These are phyloP conservation scores for Fusarium sulawesiense DNA, from an alignment of 2,329 filamentous ascomycete genomes.

Conservation along the genomic window DNA sequence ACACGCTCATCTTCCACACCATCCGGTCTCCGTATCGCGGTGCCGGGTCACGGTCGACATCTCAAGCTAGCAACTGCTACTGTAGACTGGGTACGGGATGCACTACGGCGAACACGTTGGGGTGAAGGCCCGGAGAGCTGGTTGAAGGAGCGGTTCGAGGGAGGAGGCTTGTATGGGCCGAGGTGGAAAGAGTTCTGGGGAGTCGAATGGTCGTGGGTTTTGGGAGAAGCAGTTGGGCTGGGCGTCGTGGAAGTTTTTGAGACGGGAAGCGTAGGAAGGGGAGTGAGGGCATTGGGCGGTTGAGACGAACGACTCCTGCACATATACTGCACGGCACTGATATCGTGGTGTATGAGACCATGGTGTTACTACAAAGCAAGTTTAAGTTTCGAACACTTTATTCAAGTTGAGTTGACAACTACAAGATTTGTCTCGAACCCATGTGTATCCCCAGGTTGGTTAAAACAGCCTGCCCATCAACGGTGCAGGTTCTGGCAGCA, in stretches of 20 bases:
- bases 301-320: constrained; percentile 5
- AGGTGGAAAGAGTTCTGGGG: constrained; percentile 77
- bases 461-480: neutral
- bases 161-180: constrained; percentile 59
- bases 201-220: constrained; percentile 75
- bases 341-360: neutral
- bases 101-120: constrained; percentile 69
- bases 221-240: constrained; percentile 76
- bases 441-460: neutral
- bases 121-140: constrained; percentile 71
- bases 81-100: constrained; percentile 68
- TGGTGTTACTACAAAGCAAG: neutral
- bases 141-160: constrained; percentile 77
- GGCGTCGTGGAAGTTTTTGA: constrained; percentile 80
- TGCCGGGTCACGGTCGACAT: constrained; percentile 75
- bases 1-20: constrained; percentile 40
- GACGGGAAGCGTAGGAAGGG: constrained; percentile 77
- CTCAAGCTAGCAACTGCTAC: constrained; percentile 73
- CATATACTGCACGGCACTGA: neutral
- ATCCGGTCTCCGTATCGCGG: constrained; percentile 64
- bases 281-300: constrained; percentile 61
- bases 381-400: neutral
- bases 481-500: neutral
- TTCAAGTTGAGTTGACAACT: neutral
- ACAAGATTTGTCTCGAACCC: neutral